Percentiles rank a stretch among this genome's conserved stretches.
These are phyloP conservation scores for Euphrasia arctica DNA, from an alignment of 305 asterid species.

Conservation along the genomic window DNA sequence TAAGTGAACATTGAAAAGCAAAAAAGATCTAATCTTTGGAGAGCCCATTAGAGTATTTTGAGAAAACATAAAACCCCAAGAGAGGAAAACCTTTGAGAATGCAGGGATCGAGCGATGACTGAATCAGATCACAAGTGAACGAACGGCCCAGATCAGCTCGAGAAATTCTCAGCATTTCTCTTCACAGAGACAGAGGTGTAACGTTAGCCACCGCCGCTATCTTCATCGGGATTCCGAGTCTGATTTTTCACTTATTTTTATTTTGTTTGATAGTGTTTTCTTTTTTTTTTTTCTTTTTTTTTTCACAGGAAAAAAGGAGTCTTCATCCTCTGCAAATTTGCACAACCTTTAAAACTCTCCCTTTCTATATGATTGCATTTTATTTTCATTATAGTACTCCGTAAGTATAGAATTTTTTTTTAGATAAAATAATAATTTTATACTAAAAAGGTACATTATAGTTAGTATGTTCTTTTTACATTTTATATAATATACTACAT, in stretches of 20 bases:
- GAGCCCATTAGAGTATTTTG: slow-evolving; percentile 1
- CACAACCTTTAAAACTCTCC: no score
- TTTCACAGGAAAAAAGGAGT: neutral
- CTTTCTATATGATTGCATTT: no score
- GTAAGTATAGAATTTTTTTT: no score
- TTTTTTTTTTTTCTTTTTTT: no score
- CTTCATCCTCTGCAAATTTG: no score
- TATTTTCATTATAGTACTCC: no score
- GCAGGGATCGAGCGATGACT: slow-evolving; percentile 25
- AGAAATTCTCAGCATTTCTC: slow-evolving; percentile 20
- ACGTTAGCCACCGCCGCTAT: slow-evolving; percentile 24
- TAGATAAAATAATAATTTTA: no score
- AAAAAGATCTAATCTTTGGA: neutral
- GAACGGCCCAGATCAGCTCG: slow-evolving; percentile 29
- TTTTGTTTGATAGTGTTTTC: neutral
- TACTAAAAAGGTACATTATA: no score
- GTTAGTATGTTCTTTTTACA: no score
- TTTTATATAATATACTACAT: no score
- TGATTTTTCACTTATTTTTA: neutral
- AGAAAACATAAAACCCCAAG: slow-evolving; percentile 8
- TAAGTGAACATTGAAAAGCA: neutral
- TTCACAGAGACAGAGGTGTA: slow-evolving; percentile 17
- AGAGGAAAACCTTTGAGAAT: slow-evolving; percentile 19
- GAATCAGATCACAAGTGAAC: slow-evolving; percentile 34
- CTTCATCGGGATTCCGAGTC: slow-evolving; percentile 16